phyloP scores from a whole-genome alignment of 1,284 basidiomycete genomes.

The Leccinum cinnamomeum region DNA sequence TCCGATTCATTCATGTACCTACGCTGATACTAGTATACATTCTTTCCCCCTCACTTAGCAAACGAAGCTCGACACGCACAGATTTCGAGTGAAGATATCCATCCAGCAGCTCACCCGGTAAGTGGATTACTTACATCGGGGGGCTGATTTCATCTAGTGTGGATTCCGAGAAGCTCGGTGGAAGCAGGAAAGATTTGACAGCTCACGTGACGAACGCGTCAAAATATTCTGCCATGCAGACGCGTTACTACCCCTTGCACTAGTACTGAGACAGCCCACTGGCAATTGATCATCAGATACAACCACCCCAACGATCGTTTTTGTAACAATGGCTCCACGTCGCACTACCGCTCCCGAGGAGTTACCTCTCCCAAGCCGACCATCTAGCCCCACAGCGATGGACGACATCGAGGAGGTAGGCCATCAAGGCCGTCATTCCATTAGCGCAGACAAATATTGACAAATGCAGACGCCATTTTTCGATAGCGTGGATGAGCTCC shows the following conservation, averaged over 20 bases:
- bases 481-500: constrained; percentile 85
- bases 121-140: too few relatives aligned
- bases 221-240: neutral
- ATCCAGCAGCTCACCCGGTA: too few relatives aligned
- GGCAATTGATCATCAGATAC: too few relatives aligned
- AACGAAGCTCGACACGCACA: too few relatives aligned
- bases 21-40: too few relatives aligned
- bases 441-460: neutral
- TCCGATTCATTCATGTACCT: too few relatives aligned
- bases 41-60: too few relatives aligned
- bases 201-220: constrained; percentile 26
- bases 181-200: neutral
- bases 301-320: neutral
- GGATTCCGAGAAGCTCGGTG: too few relatives aligned
- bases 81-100: too few relatives aligned
- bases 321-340: constrained; percentile 30
- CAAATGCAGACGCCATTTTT: constrained; percentile 54
- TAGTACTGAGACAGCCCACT: neutral
- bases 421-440: neutral
- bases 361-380: constrained; percentile 40
- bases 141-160: too few relatives aligned
- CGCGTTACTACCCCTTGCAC: neutral
- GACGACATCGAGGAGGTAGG: constrained; percentile 48
- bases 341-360: constrained; percentile 27
- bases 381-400: constrained; percentile 37